Percentiles rank a stretch among this genome's conserved stretches.
These are phyloP conservation scores for Myriosclerotinia duriaeana DNA, from an alignment of 2,329 filamentous ascomycete species.

Conservation along the genomic window DNA sequence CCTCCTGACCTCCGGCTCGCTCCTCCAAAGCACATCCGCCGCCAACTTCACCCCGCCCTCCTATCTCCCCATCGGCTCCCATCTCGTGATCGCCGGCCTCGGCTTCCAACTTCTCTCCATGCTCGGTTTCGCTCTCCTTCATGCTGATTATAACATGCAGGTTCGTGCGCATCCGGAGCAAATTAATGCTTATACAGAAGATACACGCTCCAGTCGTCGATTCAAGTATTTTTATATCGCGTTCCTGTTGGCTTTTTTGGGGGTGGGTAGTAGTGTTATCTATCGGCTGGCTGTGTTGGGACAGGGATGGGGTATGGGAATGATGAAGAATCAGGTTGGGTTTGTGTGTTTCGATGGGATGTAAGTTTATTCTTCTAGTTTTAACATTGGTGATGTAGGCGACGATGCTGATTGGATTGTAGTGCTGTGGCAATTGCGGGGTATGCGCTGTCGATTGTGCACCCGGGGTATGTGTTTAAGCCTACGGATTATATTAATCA, in stretches of 20 bases:
- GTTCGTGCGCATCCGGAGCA: slow-evolving; percentile 9
- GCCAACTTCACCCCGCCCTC: not conserved
- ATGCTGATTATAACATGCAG: not conserved
- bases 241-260: not conserved
- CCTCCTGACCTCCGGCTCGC: slow-evolving; percentile 1
- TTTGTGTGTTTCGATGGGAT: slow-evolving; percentile 1
- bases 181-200: slow-evolving; percentile 5
- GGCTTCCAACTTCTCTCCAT: not conserved
- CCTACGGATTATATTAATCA: too few relatives aligned
- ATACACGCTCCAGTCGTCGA: not conserved
- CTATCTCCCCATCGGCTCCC: not conserved
- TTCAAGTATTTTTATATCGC: slow-evolving; percentile 5
- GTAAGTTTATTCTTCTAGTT: too few relatives aligned
- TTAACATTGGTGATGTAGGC: too few relatives aligned
- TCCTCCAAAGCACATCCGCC: slow-evolving; percentile 1
- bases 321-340: slow-evolving; percentile 16
- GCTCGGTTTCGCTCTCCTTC: slow-evolving; percentile 3
- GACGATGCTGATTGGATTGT: too few relatives aligned
- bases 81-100: not conserved
- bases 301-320: slow-evolving; percentile 3
- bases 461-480: too few relatives aligned
- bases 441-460: too few relatives aligned
- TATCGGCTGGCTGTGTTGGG: slow-evolving; percentile 3
- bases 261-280: not conserved
- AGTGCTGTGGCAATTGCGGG: too few relatives aligned